phyloP scores from a whole-genome alignment of 352 stramenopile species.

The Globisporangium orthogonon region DNA sequence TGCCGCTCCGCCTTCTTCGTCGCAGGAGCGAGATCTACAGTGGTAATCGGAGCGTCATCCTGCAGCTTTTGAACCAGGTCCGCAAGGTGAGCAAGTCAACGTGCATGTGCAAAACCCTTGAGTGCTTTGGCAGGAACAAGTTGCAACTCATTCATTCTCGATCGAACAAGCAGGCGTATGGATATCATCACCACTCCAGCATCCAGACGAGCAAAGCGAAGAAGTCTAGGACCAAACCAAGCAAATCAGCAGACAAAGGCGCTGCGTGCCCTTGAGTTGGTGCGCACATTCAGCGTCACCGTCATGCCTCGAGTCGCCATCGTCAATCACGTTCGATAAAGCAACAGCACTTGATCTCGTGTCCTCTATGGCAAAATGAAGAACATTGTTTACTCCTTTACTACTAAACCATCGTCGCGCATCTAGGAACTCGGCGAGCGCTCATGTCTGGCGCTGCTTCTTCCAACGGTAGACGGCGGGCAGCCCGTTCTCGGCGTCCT shows the following conservation, averaged over 20 bases:
- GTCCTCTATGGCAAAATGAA: not conserved
- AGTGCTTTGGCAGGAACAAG: not conserved
- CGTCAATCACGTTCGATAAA: too few species aligned
- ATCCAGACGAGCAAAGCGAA: not conserved
- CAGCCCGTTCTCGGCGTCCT: conserved; percentile 47
- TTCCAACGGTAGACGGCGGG: conserved; percentile 88
- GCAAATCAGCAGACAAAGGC: not conserved
- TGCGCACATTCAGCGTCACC: not conserved
- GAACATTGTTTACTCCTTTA: not conserved
- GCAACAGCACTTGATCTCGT: too few species aligned
- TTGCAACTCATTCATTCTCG: not conserved
- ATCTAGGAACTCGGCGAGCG: not conserved
- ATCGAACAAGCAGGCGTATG: not conserved
- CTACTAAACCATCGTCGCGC: not conserved
- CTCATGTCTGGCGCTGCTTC: conserved; percentile 80
- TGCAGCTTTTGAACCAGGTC: conserved; percentile 40
- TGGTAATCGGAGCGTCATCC: conserved; percentile 23
- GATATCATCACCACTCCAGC: not conserved
- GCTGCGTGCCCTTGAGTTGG: not conserved
- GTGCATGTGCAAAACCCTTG: not conserved
- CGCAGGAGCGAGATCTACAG: conserved; percentile 31
- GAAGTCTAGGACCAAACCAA: not conserved
- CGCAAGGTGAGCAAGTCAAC: conserved; percentile 21
- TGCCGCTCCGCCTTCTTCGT: conserved; percentile 42
- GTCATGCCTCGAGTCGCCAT: too few species aligned